Evolutionary conservation across 345 rosid genomes (phyloP).

Genomic region (Pistacia vera): DNA sequence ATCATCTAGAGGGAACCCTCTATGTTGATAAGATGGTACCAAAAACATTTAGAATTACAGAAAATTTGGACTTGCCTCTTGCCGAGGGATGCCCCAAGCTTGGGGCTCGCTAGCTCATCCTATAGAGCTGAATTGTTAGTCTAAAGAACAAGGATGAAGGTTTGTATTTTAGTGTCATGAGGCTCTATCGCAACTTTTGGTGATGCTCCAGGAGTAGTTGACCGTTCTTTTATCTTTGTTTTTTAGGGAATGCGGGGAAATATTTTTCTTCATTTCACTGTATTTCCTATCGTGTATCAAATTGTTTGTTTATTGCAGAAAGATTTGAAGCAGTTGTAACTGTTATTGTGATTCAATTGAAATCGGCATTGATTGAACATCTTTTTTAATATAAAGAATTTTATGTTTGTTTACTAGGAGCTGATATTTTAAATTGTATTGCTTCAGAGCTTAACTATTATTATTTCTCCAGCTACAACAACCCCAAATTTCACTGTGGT

Average conservation of each 20-base stretch:
- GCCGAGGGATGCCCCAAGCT: slow-evolving; percentile 81
- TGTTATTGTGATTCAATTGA: neutral
- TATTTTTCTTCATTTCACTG: neutral
- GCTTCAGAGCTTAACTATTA: neutral
- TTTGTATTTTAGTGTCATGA: neutral
- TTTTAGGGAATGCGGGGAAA: slow-evolving; percentile 25
- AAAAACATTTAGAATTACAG: slow-evolving; percentile 73
- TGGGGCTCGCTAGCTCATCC: slow-evolving; percentile 40
- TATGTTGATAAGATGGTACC: slow-evolving; percentile 87
- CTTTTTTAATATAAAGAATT: neutral
- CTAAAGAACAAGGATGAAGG: neutral
- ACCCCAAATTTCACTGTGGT: too few relatives aligned
- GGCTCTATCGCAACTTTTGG: neutral
- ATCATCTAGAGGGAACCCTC: slow-evolving; percentile 85
- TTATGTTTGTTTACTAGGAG: too few relatives aligned
- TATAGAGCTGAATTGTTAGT: neutral
- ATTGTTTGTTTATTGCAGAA: neutral
- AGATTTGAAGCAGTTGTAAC: neutral
- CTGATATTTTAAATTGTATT: too few relatives aligned
- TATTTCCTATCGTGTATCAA: neutral
- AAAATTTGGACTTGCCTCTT: slow-evolving; percentile 82
- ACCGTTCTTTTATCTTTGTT: neutral
- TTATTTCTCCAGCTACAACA: too few relatives aligned
- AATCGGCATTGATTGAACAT: neutral
- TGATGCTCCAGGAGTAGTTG: neutral